Evolutionary conservation across 2,329 filamentous ascomycete species (phyloP).

Genomic region (Macrophomina phaseolina): DNA sequence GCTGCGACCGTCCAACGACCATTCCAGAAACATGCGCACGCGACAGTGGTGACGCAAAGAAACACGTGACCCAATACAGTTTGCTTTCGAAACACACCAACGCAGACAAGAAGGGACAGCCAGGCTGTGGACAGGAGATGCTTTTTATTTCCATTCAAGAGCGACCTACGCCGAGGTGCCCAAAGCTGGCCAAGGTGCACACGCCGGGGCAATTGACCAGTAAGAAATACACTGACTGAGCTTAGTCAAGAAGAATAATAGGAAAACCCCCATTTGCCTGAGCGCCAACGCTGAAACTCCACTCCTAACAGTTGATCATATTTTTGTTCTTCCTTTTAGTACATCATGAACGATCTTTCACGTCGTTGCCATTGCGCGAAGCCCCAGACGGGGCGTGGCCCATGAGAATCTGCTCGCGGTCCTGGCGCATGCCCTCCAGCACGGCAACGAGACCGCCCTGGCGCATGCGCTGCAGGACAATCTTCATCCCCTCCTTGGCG

Average conservation of each 20-base stretch:
- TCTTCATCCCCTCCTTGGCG: slow-evolving; percentile 81
- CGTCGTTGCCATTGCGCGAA: slow-evolving; percentile 9
- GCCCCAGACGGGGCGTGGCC: slow-evolving; percentile 9
- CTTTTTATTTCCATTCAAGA: slow-evolving; percentile 10
- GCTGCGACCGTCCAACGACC: not conserved
- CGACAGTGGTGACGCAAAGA: not conserved
- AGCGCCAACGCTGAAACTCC: slow-evolving; percentile 26
- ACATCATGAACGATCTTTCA: slow-evolving; percentile 20
- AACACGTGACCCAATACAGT: not conserved
- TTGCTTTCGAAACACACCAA: not conserved
- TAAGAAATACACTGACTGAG: slow-evolving; percentile 25
- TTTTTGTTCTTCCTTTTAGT: slow-evolving; percentile 3
- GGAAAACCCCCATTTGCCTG: slow-evolving; percentile 23
- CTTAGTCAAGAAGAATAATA: slow-evolving; percentile 23
- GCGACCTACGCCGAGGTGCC: not conserved
- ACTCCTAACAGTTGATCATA: slow-evolving; percentile 16
- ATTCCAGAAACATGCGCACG: not conserved
- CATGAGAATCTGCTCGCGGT: slow-evolving; percentile 51
- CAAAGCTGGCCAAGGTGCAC: not conserved
- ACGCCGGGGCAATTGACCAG: slow-evolving; percentile 7
- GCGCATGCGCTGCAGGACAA: slow-evolving; percentile 75
- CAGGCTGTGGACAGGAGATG: slow-evolving; percentile 17
- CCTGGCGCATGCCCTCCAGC: slow-evolving; percentile 72
- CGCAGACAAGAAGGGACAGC: not conserved
- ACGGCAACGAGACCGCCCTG: slow-evolving; percentile 70